phyloP scores from a whole-genome alignment of 78 protist genomes.

The Chrysochromulina tobinii region DNA sequence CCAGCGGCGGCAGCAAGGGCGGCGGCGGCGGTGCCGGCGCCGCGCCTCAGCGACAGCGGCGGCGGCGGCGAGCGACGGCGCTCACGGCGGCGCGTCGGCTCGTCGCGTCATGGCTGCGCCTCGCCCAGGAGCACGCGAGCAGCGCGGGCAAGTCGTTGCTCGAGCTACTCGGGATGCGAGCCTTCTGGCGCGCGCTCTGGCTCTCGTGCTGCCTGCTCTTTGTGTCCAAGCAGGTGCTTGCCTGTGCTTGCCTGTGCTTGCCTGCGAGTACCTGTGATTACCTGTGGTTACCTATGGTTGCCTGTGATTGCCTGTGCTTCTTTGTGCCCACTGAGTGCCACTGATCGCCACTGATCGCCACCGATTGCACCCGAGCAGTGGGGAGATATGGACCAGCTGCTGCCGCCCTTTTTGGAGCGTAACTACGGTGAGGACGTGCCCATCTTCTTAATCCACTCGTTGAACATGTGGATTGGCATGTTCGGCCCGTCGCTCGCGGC shows the following conservation, averaged over 20 bases:
- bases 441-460: neutral
- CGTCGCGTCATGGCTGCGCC: too few species aligned
- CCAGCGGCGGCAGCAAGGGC: too few species aligned
- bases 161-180: neutral
- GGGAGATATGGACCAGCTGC: neutral
- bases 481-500: neutral
- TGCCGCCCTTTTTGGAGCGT: slow-evolving; percentile 21
- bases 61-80: too few species aligned
- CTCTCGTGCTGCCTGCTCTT: neutral
- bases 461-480: slow-evolving; percentile 14
- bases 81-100: neutral
- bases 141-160: neutral
- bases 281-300: too few species aligned
- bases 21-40: too few species aligned
- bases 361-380: too few species aligned
- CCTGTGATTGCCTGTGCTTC: too few species aligned
- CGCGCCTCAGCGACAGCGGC: too few species aligned
- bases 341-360: too few species aligned
- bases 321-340: too few species aligned
- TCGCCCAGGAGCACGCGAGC: neutral
- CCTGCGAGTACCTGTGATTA: too few species aligned
- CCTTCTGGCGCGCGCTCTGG: neutral
- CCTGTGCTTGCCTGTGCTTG: too few species aligned
- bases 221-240: neutral
- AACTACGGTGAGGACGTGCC: neutral